Conservation (phyloP, 306 rosid species). For the Vigna hirtella region DNA sequence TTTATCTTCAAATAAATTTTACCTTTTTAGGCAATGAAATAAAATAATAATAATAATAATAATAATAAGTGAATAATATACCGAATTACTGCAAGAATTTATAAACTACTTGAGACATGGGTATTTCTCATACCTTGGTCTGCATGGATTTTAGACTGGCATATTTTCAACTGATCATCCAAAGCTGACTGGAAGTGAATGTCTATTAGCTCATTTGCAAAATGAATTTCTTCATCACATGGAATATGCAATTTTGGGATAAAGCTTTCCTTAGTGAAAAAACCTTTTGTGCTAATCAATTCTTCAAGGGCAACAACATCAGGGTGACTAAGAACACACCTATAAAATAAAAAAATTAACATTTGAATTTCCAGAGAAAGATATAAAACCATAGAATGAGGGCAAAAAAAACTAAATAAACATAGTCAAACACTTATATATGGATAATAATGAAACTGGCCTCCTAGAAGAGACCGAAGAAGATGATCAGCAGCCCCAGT, state of each 20-base stretch:
- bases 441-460: too few species aligned
- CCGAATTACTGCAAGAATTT: too few species aligned
- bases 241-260: constrained; percentile 95
- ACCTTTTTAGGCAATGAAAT: too few species aligned
- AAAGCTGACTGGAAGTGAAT: constrained; percentile 87
- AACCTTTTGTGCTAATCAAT: constrained; percentile 92
- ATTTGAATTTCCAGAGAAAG: too few species aligned
- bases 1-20: too few species aligned
- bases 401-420: too few species aligned
- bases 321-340: constrained; percentile 83
- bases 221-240: constrained; percentile 76
- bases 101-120: constrained; percentile 13
- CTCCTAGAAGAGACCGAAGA: too few species aligned
- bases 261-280: constrained; percentile 55
- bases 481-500: too few species aligned
- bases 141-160: constrained; percentile 75
- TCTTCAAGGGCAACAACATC: constrained; percentile 82
- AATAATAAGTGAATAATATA: too few species aligned
- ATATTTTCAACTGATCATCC: constrained; percentile 87
- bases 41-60: too few species aligned
- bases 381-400: too few species aligned
- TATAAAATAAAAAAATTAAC: constrained; percentile 37
- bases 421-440: too few species aligned
- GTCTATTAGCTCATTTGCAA: constrained; percentile 92
- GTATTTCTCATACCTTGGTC: constrained; percentile 73